Base-by-base conservation (phyloP, 2,329 filamentous ascomycete species). In the Colletotrichum spaethianum region DNA sequence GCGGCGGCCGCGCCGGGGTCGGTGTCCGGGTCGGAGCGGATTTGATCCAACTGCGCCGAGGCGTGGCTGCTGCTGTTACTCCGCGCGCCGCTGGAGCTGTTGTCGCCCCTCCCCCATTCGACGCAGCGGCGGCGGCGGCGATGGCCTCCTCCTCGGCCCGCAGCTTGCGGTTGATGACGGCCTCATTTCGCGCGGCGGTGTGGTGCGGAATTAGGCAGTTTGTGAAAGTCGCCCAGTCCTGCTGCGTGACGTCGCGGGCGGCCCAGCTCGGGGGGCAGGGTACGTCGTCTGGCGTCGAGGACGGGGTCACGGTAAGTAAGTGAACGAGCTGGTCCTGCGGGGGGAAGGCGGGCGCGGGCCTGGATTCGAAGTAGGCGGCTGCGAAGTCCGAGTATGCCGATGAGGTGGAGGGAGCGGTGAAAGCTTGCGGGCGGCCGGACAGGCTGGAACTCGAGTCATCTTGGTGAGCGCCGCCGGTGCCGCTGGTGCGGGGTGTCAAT, bases 161-260 rank as follows among this genome's bases (percentile, higher is more conserved):
- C 36, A 86, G 73, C 75, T 90, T 90, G 65, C 86, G 83, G 72
- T 88, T 84, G 20, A 86, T 78, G 23, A 89, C 76, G 59, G 82
- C 81, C 28, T 85, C 84, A 74, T 89, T 90, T 23, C 80, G 78
- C 20, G 78, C 76, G 1, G 80, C 78, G 5, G 81, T 79, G 76
- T 88, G 84, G 64, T 86, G 80, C 0, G 89, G 88, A 28, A 91
- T 77, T 20, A 91, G 78, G 72, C 86, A 87, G 75, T 90, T 90
- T 56, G 89, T 74, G 78, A 91, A 91, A 0, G 89, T 90, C 44
- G 84, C 83, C 89, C 89, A 91, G 76, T 91, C 89, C 75, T 88
- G 85, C 18, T 79, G 75, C 1, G 80, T 84, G 16, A 90, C 82
- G 63, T 89, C 87, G 48, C 83, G 84, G 6, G 74, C 74, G 7